Conservation (phyloP, 2,329 filamentous ascomycete genomes). For the Cladophialophora immunda region DNA sequence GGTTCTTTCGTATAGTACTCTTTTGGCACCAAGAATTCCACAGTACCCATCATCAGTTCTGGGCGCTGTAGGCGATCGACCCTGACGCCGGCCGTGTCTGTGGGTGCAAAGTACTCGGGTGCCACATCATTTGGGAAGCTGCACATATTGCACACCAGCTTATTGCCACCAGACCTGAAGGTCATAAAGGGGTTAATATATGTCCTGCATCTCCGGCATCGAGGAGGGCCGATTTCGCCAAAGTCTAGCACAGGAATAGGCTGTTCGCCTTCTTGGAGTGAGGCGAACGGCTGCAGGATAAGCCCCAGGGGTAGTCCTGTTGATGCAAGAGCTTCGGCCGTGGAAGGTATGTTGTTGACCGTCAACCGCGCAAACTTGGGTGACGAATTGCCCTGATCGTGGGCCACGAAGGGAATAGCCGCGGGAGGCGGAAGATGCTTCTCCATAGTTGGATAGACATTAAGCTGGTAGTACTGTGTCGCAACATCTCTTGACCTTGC, state of each 20-base stretch:
- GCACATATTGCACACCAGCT: slow-evolving; percentile 98
- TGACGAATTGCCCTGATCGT: slow-evolving; percentile 94
- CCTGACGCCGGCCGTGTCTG: slow-evolving; percentile 83
- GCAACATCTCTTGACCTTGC: slow-evolving; percentile 82
- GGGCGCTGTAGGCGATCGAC: slow-evolving; percentile 89
- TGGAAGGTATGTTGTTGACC: slow-evolving; percentile 89
- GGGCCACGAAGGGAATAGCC: slow-evolving; percentile 87
- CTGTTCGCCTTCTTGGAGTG: slow-evolving; percentile 82
- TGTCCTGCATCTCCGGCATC: slow-evolving; percentile 89
- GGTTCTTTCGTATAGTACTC: slow-evolving; percentile 98
- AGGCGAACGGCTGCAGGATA: slow-evolving; percentile 85
- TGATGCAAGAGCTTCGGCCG: slow-evolving; percentile 77
- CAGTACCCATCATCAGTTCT: slow-evolving; percentile 88
- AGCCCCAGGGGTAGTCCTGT: slow-evolving; percentile 88
- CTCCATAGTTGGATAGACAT: slow-evolving; percentile 95
- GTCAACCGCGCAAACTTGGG: slow-evolving; percentile 93
- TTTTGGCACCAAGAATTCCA: slow-evolving; percentile 96
- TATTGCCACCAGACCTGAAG: slow-evolving; percentile 91
- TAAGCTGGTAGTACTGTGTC: slow-evolving; percentile 83
- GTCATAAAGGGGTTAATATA: slow-evolving; percentile 99
- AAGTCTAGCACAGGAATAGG: slow-evolving; percentile 94
- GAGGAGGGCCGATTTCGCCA: slow-evolving; percentile 86
- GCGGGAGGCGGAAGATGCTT: slow-evolving; percentile 90
- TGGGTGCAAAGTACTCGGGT: slow-evolving; percentile 90
- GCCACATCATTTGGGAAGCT: slow-evolving; percentile 95